Percentiles rank a stretch among this genome's conserved stretches.
phyloP scores from a whole-genome alignment of 2,329 filamentous ascomycete genomes.

The Pseudogymnoascus sp. region DNA sequence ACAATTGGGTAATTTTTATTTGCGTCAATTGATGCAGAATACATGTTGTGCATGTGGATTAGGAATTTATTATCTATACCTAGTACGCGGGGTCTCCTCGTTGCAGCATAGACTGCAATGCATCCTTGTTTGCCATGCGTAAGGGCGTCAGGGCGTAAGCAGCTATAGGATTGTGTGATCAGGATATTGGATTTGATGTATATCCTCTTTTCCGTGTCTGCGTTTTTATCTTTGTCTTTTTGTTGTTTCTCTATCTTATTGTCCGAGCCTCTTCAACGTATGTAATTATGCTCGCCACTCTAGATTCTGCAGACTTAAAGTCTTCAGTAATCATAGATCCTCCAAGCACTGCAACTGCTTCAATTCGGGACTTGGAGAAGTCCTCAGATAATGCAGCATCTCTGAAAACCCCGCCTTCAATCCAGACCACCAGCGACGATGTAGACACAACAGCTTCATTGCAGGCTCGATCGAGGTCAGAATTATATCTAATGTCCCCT shows the following conservation, averaged over 20 bases:
- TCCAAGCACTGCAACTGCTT: neutral
- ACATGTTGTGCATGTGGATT: neutral
- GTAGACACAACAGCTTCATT: neutral
- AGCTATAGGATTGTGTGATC: neutral
- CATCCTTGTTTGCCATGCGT: neutral
- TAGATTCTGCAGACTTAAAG: neutral
- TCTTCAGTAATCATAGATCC: neutral
- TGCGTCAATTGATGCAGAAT: neutral
- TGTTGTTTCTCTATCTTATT: neutral
- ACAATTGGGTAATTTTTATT: neutral
- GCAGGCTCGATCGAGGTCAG: neutral
- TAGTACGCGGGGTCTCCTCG: neutral
- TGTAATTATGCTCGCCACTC: neutral
- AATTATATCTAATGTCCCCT: neutral
- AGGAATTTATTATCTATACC: neutral
- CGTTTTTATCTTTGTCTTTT: neutral
- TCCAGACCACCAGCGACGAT: neutral
- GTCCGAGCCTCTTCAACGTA: neutral
- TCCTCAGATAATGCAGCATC: neutral
- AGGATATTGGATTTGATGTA: neutral
- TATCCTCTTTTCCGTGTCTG: neutral
- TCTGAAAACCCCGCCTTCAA: neutral
- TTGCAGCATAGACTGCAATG: neutral
- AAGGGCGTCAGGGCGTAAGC: neutral
- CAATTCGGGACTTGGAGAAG: neutral